phyloP scores from a whole-genome alignment of 176 grass and related monocot genomes.

The Avena insularis region DNA sequence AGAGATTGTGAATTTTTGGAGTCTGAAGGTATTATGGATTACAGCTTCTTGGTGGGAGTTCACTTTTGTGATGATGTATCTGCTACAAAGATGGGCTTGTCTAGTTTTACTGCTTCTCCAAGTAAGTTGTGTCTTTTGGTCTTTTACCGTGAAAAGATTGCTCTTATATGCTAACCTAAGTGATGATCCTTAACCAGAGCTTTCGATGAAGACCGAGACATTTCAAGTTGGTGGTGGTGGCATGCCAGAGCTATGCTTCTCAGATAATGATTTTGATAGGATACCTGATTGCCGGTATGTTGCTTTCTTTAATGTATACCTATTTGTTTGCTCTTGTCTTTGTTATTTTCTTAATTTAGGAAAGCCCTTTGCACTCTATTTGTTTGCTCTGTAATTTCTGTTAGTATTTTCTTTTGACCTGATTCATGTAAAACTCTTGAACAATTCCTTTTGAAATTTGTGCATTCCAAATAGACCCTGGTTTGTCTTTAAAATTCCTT shows the following conservation, averaged over 20 bases:
- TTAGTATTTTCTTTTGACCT: not conserved
- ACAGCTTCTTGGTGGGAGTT: conserved; percentile 92
- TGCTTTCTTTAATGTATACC: not conserved
- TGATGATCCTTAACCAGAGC: conserved; percentile 49
- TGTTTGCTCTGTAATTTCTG: not conserved
- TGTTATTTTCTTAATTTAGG: not conserved
- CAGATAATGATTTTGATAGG: conserved; percentile 69
- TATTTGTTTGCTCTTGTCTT: conserved; percentile 13
- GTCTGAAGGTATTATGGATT: conserved; percentile 91
- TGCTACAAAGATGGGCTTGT: conserved; percentile 59
- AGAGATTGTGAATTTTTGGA: conserved; percentile 90
- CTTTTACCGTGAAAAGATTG: conserved; percentile 7
- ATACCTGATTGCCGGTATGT: conserved; percentile 70
- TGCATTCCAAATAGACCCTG: not conserved
- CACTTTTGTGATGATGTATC: conserved; percentile 83
- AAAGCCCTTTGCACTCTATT: not conserved
- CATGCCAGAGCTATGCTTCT: conserved; percentile 60
- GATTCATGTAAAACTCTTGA: not conserved
- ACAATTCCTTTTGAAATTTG: not conserved
- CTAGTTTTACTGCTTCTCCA: conserved; percentile 67
- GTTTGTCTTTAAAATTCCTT: conserved; percentile 2
- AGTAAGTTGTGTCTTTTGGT: conserved; percentile 56
- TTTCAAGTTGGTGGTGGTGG: conserved; percentile 63
- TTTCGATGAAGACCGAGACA: conserved; percentile 62
- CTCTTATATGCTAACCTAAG: conserved; percentile 38